These are phyloP conservation scores for Lentinus brumalis DNA, from an alignment of 768 basidiomycete species.

Conservation along the genomic window DNA sequence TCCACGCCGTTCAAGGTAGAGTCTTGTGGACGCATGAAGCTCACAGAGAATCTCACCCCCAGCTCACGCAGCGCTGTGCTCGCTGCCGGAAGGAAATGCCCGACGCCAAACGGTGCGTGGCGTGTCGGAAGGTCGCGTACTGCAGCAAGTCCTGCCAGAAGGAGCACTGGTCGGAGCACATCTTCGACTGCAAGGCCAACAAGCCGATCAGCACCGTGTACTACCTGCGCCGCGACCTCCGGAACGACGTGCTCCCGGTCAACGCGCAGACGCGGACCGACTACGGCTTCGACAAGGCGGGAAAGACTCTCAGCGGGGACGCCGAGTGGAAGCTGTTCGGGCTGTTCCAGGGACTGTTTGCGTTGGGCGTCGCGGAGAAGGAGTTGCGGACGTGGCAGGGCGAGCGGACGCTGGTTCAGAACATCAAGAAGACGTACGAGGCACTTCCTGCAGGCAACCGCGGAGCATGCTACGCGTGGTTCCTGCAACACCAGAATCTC, in stretches of 20 bases:
- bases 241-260: constrained; percentile 33
- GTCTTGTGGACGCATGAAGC: too few species aligned
- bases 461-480: constrained; percentile 39
- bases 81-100: too few species aligned
- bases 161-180: constrained; percentile 33
- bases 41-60: too few species aligned
- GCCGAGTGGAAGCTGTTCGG: constrained; percentile 35
- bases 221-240: constrained; percentile 28
- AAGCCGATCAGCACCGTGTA: constrained; percentile 34
- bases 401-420: constrained; percentile 33
- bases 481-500: constrained; percentile 36
- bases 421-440: constrained; percentile 35
- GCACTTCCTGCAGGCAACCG: too few species aligned
- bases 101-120: neutral
- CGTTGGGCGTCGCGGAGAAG: too few species aligned
- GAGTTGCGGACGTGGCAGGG: neutral
- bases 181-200: constrained; percentile 34
- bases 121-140: constrained; percentile 31
- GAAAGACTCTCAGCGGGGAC: constrained; percentile 35
- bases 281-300: constrained; percentile 37
- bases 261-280: constrained; percentile 36
- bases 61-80: too few species aligned
- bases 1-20: too few species aligned
- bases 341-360: constrained; percentile 20
- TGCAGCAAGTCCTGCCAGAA: constrained; percentile 36